Percentiles rank a stretch among this genome's conserved stretches.
Evolutionary conservation across 306 rosid species (phyloP).

Genomic region (Inga laurina): DNA sequence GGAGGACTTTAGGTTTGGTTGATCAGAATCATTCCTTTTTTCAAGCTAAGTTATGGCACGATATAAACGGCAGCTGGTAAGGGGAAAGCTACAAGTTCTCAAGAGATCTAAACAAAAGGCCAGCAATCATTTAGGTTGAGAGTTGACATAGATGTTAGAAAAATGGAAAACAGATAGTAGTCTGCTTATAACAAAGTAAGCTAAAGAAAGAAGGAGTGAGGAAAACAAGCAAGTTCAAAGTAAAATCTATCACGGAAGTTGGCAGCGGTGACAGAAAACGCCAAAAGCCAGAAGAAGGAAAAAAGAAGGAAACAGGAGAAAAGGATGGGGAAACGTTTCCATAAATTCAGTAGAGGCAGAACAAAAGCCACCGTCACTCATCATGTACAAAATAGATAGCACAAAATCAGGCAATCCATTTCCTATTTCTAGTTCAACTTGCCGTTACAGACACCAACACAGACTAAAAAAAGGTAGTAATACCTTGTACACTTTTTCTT

Average conservation of each 20-base stretch:
- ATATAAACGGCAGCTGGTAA: not conserved
- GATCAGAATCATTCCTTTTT: slow-evolving; percentile 15
- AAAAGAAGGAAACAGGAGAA: not conserved
- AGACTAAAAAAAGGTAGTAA: not conserved
- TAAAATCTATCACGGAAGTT: not conserved
- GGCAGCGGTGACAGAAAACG: slow-evolving; percentile 13
- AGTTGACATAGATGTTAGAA: not conserved
- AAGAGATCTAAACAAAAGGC: slow-evolving; percentile 13
- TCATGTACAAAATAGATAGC: slow-evolving; percentile 9
- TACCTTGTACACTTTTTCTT: not conserved
- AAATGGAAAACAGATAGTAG: not conserved
- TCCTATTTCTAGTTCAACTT: not conserved
- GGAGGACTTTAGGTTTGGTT: not conserved
- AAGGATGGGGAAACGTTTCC: not conserved
- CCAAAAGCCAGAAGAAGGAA: slow-evolving; percentile 23
- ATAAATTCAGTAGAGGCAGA: slow-evolving; percentile 17
- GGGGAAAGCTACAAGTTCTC: not conserved
- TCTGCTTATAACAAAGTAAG: not conserved
- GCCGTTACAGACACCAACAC: not conserved
- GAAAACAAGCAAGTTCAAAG: not conserved
- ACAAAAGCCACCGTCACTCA: slow-evolving; percentile 10
- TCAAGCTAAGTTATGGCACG: slow-evolving; percentile 9
- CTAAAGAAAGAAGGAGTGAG: not conserved
- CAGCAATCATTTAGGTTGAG: slow-evolving; percentile 6
- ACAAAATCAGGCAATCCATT: not conserved